Base-by-base conservation (phyloP, 768 basidiomycete genomes). In the Serendipita sp. region DNA sequence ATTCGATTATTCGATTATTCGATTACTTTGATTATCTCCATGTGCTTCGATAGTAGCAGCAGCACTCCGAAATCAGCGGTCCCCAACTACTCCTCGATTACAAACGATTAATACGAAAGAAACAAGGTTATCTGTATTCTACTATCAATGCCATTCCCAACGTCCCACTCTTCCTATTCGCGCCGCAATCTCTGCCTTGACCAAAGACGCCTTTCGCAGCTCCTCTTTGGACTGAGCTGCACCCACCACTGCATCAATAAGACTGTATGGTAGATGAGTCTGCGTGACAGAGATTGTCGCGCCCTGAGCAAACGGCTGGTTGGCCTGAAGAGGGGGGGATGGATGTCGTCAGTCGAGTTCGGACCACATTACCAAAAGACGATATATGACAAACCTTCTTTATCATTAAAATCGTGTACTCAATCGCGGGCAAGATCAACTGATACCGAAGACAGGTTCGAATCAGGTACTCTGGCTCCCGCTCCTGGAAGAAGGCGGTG, bases 391-490 rank as follows among this genome's bases (percentile, higher is more conserved):
- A 66, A 66, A 91, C 93, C 78, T 85, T 85, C 68, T 81, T 81
- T 64, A 95, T 78, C 66, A 94, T 74, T 36, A 83, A 79, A 60
- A 88, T 75, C 23, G 85, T 81, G 71, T 89, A 81, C 67, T 86
- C 82, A 45, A 94, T 76, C 8, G 92, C 91, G 65, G 85, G 81
- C 65, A 85, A 83, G 30, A 94, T 75, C 67, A 86, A 79, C 66
- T 91, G 94, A 71, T 85, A 91, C 67, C 85, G 82, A 69, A 97
- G 75, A 70, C 81, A 85, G 52, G 81, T 81, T 60, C 86, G 82
- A 66, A 97, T 88, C 66, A 96, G 82, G 71, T 86, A 86, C 70
- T 94, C 92, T 48, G 85, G 85, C 66, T 94, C 85, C 68, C 86
- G 76, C 67, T 83, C 80, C 85, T 86, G 69, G 23, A 96, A 80